Base-by-base conservation (phyloP, 1,284 basidiomycete species). In the Ceratobasidium sp. region DNA sequence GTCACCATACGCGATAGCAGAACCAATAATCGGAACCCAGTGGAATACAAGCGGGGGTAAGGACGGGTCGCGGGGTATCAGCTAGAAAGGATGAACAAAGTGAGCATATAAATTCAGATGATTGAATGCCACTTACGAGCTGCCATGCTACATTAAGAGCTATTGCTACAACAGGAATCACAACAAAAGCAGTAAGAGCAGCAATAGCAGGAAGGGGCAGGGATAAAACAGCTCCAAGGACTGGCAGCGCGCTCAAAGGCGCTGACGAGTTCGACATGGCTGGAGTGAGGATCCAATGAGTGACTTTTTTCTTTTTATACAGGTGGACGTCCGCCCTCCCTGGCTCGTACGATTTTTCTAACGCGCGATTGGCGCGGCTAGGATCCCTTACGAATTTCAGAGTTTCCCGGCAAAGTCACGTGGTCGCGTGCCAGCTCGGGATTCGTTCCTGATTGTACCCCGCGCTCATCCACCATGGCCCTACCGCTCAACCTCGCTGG, bases 21-120 rank as follows among this genome's bases (percentile, higher is more conserved):
- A 90, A 11, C 91, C 91, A 72, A 93, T 82, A 77, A 87, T 82
- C 19, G 91, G 91, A 70, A 93, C 80, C 75, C 83, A 83, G 77
- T 92, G 88, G 79, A 92, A 93, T 14, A 93, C 91, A 53, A 88
- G 79, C 0, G 91, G 91, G 3, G 91, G 91, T 29, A 82, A 73
- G 16, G 82, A 83, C 56, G 82, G 81, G 75, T 87, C 81, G 62
- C 79, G 79, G 25, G 87, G 87, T 16, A 82, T 75, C 59, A 85
- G 53, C 85, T 87, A 73, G 5, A 46, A 27, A 36, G 68, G 36
- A 27, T 21, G 41, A 27, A n/a, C 11, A 27, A 23, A 11, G 25
- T 64, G 33, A 36, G 47, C 36, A 13, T 9, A 9, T 13, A 11
- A 4, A 29, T 11, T 14, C 36, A 21, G 25, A 19, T 27, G 30